Percentiles rank a stretch among this genome's conserved stretches.
Conservation (phyloP, 164 flowering plant genomes). For the Protea cynaroides region DNA sequence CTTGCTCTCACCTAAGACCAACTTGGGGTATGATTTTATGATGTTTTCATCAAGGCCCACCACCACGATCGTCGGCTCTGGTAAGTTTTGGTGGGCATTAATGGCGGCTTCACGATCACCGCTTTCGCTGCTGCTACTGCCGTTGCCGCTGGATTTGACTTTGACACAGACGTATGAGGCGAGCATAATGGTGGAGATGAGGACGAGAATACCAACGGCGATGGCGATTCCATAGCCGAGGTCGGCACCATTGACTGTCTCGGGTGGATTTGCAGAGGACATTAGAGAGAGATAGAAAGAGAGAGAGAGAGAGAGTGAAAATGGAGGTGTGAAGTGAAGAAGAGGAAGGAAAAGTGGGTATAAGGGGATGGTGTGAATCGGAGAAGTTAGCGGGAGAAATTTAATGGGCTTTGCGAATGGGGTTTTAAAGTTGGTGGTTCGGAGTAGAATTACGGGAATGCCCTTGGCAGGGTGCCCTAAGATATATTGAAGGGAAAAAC, state of each 20-base stretch:
- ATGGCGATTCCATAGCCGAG: constrained; percentile 57
- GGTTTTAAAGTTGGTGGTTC: not conserved
- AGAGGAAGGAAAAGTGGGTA: not conserved
- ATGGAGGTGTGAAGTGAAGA: not conserved
- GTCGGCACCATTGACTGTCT: constrained; percentile 31
- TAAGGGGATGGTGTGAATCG: not conserved
- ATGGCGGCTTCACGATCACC: not conserved
- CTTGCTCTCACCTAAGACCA: constrained; percentile 48
- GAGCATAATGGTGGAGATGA: constrained; percentile 52
- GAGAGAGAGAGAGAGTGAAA: constrained; percentile 1
- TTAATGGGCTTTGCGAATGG: not conserved
- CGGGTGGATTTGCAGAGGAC: constrained; percentile 16
- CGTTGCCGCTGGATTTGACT: constrained; percentile 15
- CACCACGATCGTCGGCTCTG: constrained; percentile 15
- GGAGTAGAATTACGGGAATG: no score
- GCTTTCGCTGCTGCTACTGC: not conserved
- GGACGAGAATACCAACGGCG: constrained; percentile 52
- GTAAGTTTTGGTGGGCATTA: constrained; percentile 8
- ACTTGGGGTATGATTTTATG: constrained; percentile 49
- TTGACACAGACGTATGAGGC: constrained; percentile 49
- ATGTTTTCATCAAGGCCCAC: constrained; percentile 49
- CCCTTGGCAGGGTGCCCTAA: no score
- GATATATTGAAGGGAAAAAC: no score
- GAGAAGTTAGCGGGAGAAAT: not conserved
- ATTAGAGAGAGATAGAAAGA: constrained; percentile 7